Percentiles rank a stretch among this genome's conserved stretches.
Conservation (phyloP, 1,284 basidiomycete species). For the Ustilago hordei region DNA sequence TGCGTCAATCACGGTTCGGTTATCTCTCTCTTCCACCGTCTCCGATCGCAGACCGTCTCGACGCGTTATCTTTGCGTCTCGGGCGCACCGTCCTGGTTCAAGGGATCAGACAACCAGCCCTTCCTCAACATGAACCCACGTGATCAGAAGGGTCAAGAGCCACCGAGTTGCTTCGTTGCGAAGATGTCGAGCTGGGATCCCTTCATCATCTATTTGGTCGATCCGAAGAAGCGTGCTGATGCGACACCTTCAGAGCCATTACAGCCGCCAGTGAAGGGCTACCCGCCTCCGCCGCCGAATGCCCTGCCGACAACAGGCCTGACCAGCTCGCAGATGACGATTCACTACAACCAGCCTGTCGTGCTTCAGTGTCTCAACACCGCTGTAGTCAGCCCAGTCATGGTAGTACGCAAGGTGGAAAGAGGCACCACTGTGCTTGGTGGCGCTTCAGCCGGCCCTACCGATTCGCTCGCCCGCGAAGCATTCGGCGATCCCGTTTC, state of each 20-base stretch:
- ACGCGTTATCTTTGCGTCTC: conserved; percentile 96
- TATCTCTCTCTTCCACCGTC: conserved; percentile 91
- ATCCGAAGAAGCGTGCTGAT: conserved; percentile 81
- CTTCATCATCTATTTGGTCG: conserved; percentile 83
- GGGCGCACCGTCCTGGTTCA: conserved; percentile 75
- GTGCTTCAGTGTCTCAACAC: conserved; percentile 94
- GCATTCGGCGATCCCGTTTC: conserved; percentile 92
- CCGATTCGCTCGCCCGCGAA: conserved; percentile 77
- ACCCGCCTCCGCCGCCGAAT: conserved; percentile 87
- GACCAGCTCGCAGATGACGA: conserved; percentile 80
- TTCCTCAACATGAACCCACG: conserved; percentile 58
- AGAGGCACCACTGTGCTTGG: conserved; percentile 89
- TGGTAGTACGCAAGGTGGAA: conserved; percentile 93
- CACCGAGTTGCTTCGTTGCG: conserved; percentile 70
- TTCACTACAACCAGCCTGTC: conserved; percentile 96
- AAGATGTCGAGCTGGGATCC: conserved; percentile 77
- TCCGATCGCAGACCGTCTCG: conserved; percentile 77
- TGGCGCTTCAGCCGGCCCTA: conserved; percentile 80
- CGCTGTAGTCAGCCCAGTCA: conserved; percentile 88
- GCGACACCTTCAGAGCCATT: conserved; percentile 80
- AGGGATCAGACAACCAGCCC: conserved; percentile 63
- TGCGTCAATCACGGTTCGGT: conserved; percentile 95
- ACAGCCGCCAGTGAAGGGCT: conserved; percentile 69
- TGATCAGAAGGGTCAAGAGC: conserved; percentile 44
- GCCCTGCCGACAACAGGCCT: conserved; percentile 82